phyloP scores from a whole-genome alignment of 495 filamentous ascomycete species.

The Mytilinidion resinicola region DNA sequence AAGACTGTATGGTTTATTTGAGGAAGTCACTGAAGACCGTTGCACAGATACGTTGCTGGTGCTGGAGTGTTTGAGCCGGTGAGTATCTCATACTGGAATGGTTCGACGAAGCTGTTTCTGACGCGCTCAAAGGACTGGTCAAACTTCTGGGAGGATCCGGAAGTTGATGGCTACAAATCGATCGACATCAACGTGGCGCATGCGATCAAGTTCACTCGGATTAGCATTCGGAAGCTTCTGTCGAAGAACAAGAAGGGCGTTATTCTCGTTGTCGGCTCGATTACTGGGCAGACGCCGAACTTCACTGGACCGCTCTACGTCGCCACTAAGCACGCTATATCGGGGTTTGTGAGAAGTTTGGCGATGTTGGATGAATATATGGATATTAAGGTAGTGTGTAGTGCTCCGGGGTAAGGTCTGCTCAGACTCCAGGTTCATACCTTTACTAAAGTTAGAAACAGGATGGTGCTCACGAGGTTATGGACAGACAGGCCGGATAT shows the following conservation, averaged over 20 bases:
- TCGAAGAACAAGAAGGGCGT: slow-evolving; percentile 29
- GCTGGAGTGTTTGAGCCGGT: slow-evolving; percentile 36
- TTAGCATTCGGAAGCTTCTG: slow-evolving; percentile 31
- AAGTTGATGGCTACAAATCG: slow-evolving; percentile 19
- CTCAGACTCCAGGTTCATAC: neutral
- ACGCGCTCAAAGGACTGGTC: slow-evolving; percentile 15
- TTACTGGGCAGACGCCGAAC: slow-evolving; percentile 21
- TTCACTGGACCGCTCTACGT: slow-evolving; percentile 30
- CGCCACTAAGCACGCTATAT: slow-evolving; percentile 34
- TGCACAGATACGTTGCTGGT: slow-evolving; percentile 16
- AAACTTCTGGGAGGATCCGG: slow-evolving; percentile 29
- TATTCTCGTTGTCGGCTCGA: slow-evolving; percentile 20
- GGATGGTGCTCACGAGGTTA: slow-evolving; percentile 19
- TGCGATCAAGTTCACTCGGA: slow-evolving; percentile 33
- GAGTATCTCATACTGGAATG: neutral
- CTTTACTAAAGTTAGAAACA: neutral
- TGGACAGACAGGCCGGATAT: slow-evolving; percentile 15
- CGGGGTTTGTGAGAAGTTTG: slow-evolving; percentile 32
- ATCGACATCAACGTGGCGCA: slow-evolving; percentile 30
- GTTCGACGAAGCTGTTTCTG: neutral
- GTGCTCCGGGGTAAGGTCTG: slow-evolving; percentile 19
- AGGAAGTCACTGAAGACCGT: neutral
- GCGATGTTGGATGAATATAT: slow-evolving; percentile 24
- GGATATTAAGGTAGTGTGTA: slow-evolving; percentile 23
- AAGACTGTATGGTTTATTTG: too few relatives aligned